Conservation (phyloP, 2,329 filamentous ascomycete genomes). For the Akanthomyces lecanii region DNA sequence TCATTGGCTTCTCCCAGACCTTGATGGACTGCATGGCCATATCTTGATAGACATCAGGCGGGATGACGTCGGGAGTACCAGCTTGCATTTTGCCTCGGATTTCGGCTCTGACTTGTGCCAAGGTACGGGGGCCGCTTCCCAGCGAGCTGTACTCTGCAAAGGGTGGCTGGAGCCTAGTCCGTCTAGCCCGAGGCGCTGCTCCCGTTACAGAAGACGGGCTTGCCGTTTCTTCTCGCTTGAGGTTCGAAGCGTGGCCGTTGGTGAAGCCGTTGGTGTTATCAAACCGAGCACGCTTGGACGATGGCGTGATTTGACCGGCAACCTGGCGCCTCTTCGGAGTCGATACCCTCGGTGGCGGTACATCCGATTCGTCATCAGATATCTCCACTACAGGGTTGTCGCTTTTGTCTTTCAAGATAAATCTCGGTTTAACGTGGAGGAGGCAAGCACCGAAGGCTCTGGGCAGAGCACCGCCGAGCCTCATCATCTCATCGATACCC, state of each 20-base stretch:
- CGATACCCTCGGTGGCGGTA: slow-evolving; percentile 22
- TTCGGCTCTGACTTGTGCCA: slow-evolving; percentile 49
- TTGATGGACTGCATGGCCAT: slow-evolving; percentile 53
- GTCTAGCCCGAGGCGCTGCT: slow-evolving; percentile 19
- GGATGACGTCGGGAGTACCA: slow-evolving; percentile 55
- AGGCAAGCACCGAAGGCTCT: slow-evolving; percentile 48
- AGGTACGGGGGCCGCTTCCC: slow-evolving; percentile 40
- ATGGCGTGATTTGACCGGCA: slow-evolving; percentile 28
- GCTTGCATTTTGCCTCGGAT: slow-evolving; percentile 52
- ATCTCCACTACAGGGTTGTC: slow-evolving; percentile 36
- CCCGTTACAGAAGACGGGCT: slow-evolving; percentile 17
- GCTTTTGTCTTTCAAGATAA: slow-evolving; percentile 37
- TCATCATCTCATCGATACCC: slow-evolving; percentile 44
- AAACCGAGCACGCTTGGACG: slow-evolving; percentile 24
- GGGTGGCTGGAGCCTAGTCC: slow-evolving; percentile 27
- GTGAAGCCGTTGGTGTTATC: not conserved
- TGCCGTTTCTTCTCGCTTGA: slow-evolving; percentile 38
- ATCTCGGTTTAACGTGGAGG: slow-evolving; percentile 43
- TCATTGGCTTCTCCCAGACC: slow-evolving; percentile 54
- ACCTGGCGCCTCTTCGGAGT: slow-evolving; percentile 29
- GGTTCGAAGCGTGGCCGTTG: slow-evolving; percentile 14
- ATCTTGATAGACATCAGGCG: slow-evolving; percentile 55
- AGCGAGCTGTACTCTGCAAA: slow-evolving; percentile 38
- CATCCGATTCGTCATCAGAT: slow-evolving; percentile 36
- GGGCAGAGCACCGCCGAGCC: slow-evolving; percentile 43